Base-by-base conservation (phyloP, 169 alveolate species). In the Plasmodium coatneyi region DNA sequence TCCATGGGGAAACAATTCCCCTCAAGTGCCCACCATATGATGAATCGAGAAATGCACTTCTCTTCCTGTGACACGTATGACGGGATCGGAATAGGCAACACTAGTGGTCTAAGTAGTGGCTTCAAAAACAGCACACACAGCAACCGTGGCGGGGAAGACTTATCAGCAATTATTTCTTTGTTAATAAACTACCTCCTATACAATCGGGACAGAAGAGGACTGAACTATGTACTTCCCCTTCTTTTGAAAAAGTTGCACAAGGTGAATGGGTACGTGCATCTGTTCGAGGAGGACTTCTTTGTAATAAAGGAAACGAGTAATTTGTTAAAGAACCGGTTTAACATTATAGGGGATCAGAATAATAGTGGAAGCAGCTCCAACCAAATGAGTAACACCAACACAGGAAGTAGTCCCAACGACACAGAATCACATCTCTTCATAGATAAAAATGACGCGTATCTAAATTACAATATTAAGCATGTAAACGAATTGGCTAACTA, bases 401-500 rank as follows among this genome's bases (percentile, higher is more conserved):
- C 36, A 7, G 22, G 25, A 19, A 72, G 43, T 80, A 80, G n/a
- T 74, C 43, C 82, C 83, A 36, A 81, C 92, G 92, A 80, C 43
- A 71, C 78, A 12, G 93, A 86, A 12, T 74, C 82, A 0, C 25
- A 74, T 16, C 60, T 86, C 74, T 80, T 72, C 71, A 28, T 92
- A 22, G 93, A 74, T 46, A 76, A 60, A 28, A 71, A 80, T 54
- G 95, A 87, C 19, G 79, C 84, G 43, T 82, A 52, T 52, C 56
- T 83, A 41, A 83, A 93, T 80, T 56, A 89, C 34, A 94, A 89
- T 6, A 90, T 72, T 12, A 74, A 95, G 49, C 90, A 83, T 39
- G 81, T 76, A n/a, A 92, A 60, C 30, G 82, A 92, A 12, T 74
- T 95, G 34, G 95, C 93, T 56, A 92, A 86, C 19, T 87, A 92